Base-by-base conservation (phyloP, 148 eudicot species). In the Amaranthus cruentus region DNA sequence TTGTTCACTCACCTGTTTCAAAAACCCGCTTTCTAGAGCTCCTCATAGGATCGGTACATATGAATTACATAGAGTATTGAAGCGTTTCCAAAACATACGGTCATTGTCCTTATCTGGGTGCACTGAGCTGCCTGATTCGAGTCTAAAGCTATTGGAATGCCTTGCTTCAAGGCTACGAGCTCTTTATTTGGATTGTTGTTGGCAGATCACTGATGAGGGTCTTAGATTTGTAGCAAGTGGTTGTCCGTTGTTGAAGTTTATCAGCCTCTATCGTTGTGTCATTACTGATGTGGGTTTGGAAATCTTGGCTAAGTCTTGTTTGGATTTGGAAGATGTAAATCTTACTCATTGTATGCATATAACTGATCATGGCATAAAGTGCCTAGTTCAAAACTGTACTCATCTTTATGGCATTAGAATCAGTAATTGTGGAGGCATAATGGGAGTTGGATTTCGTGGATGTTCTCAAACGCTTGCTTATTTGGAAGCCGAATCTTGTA, bases 401-500 rank as follows among this genome's bases (percentile, higher is more conserved):
- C 70, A 72, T 5, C 83, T 90, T 51, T 77, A 72, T 60, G 89
- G 84, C 11, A 66, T 91, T 49, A 81, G 75, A 78, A 83, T 86
- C 15, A 81, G 77, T 68, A 75, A 76, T 58, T 87, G 92, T 66
- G 55, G 60, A 28, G 66, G 74, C 50, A 50, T 88, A 9, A 78
- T 59, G 14, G 92, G 97, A 18, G 64, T 78, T 65, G 97, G 97
- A 4, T 89, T 87, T 76, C 51, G 60, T 70, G 91, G 89, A 10
- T 87, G 87, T 65, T 76, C 86, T 7, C 74, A 58, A 55, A 77
- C 66, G 21, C 74, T 89, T 48, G 68, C 81, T 8, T 86, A 82
- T 77, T 51, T 91, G 62, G 97, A 91, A 75, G 97, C 90, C 42
- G 83, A 85, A 54, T 86, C 86, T 49, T 89, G 97, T 71, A 82